Conservation (phyloP, 1,139 yeast species). For the Dujonia santamariae region DNA sequence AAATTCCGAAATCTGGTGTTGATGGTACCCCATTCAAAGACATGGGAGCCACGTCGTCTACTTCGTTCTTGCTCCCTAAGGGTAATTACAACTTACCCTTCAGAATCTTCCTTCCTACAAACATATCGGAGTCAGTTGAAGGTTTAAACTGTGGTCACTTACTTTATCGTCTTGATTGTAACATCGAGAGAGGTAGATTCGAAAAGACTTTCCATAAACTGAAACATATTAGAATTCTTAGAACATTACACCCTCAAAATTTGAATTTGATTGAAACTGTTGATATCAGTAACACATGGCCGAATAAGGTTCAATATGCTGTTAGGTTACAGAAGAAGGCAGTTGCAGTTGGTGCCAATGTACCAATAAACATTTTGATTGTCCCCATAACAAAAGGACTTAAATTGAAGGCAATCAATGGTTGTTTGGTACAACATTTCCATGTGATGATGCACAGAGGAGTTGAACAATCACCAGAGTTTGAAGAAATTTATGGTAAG, state of each 20-base stretch:
- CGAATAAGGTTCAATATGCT: constrained; percentile 61
- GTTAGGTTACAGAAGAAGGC: constrained; percentile 56
- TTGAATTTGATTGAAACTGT: constrained; percentile 52
- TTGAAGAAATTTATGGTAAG: constrained; percentile 35
- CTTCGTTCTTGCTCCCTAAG: constrained; percentile 50
- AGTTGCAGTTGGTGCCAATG: constrained; percentile 55
- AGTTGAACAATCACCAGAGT: constrained; percentile 40
- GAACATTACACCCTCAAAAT: constrained; percentile 54
- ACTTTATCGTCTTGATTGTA: constrained; percentile 52
- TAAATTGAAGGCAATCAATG: constrained; percentile 42
- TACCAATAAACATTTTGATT: constrained; percentile 51
- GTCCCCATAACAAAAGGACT: constrained; percentile 63
- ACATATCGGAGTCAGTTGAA: constrained; percentile 64
- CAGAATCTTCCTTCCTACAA: constrained; percentile 52
- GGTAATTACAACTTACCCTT: constrained; percentile 73
- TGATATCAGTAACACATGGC: constrained; percentile 62
- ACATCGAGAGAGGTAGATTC: constrained; percentile 52
- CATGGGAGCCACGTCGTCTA: constrained; percentile 14
- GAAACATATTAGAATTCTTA: constrained; percentile 33
- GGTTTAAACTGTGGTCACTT: constrained; percentile 57
- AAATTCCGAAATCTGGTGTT: constrained; percentile 36
- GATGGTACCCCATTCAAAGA: constrained; percentile 45
- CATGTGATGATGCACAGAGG: constrained; percentile 32
- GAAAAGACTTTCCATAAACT: constrained; percentile 36
- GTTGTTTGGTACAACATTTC: constrained; percentile 53